Evolutionary conservation across 2,329 filamentous ascomycete species (phyloP), one percentile per base, ranked within the genome.

Genomic region (Emydomyces testavorans): DNA sequence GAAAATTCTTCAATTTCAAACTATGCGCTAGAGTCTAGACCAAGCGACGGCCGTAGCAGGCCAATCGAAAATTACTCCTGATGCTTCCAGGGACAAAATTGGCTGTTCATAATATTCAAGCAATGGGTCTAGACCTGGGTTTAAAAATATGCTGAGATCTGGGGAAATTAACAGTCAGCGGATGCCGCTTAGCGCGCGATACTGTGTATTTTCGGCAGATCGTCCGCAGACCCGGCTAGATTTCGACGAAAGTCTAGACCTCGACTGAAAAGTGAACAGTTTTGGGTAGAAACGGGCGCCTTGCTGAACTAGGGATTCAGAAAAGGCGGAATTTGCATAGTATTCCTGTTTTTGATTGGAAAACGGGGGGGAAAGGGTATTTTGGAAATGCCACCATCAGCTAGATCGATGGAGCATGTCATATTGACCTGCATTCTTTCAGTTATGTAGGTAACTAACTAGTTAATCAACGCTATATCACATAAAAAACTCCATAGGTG

Each of bases 121-220:
- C 39, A 26, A 18, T 3, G 15, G 39, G 39, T 21, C 39, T 31
- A 21, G 39, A 41, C 39, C 39, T 41, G 2, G 16, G 2, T 41
- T 15, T 15, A 16, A 4, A 15, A n/a, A 34, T 35, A 16, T 4
- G n/a, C 16, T 4, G 8, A 41, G 39, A 41, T 41, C 39, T 31
- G 39, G 39, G 26, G 39, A 41, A 21, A 41, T 41, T 20, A 41
- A 40, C n/a, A n/a, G n/a, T n/a, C n/a, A 8, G 37, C 7, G 39
- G 8, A 5, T 39, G 26, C 39, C 26, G 24, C 15, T 20, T 31
- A 20, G 39, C n/a, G 39, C 39, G 26, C 39, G 15, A 20, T n/a
- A n/a, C n/a, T n/a, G n/a, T n/a, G 6, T 29, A 10, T 32, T 32
- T 16, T 32, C 39, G 39, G 39, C 24, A 28, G 38, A 39, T 39